Conservation (phyloP, 2,329 filamentous ascomycete genomes). For the Paecilomyces dactylethromorphus region DNA sequence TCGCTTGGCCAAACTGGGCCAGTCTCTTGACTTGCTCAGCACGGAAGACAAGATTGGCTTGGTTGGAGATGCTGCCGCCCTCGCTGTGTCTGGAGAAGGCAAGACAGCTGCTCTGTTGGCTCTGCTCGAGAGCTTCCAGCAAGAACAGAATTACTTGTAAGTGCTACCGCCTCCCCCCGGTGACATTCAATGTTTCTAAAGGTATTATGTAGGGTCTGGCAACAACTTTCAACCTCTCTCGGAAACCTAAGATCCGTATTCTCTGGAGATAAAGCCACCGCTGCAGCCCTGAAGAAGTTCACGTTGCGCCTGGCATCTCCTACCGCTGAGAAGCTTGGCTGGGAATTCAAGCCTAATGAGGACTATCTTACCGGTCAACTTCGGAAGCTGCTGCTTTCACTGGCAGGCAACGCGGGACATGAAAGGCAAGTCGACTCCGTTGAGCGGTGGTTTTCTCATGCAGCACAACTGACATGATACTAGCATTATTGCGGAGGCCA, state of each 20-base stretch:
- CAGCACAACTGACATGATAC: slow-evolving; percentile 7
- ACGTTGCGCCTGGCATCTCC: slow-evolving; percentile 68
- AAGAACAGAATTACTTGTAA: slow-evolving; percentile 72
- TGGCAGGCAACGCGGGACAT: slow-evolving; percentile 71
- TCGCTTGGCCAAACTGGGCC: slow-evolving; percentile 72
- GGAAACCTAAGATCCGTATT: slow-evolving; percentile 79
- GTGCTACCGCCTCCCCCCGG: slow-evolving; percentile 13
- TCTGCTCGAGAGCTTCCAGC: slow-evolving; percentile 75
- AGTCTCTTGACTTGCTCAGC: slow-evolving; percentile 67
- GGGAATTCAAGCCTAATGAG: slow-evolving; percentile 72
- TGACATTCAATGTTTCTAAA: slow-evolving; percentile 9
- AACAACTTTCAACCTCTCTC: slow-evolving; percentile 72
- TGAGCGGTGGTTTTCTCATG: neutral
- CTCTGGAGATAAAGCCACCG: slow-evolving; percentile 64
- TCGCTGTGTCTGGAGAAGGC: slow-evolving; percentile 80
- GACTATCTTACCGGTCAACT: slow-evolving; percentile 77
- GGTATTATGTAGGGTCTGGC: slow-evolving; percentile 59
- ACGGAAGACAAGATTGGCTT: slow-evolving; percentile 90
- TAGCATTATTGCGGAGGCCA: slow-evolving; percentile 65
- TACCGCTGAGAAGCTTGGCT: slow-evolving; percentile 73
- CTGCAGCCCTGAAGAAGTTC: slow-evolving; percentile 69
- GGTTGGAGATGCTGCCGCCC: slow-evolving; percentile 79
- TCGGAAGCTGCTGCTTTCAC: slow-evolving; percentile 70
- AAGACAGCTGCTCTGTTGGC: slow-evolving; percentile 75
- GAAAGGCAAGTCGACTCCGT: slow-evolving; percentile 52